Base-by-base conservation (phyloP, 495 filamentous ascomycete species). In the Aspergillus indologenus region DNA sequence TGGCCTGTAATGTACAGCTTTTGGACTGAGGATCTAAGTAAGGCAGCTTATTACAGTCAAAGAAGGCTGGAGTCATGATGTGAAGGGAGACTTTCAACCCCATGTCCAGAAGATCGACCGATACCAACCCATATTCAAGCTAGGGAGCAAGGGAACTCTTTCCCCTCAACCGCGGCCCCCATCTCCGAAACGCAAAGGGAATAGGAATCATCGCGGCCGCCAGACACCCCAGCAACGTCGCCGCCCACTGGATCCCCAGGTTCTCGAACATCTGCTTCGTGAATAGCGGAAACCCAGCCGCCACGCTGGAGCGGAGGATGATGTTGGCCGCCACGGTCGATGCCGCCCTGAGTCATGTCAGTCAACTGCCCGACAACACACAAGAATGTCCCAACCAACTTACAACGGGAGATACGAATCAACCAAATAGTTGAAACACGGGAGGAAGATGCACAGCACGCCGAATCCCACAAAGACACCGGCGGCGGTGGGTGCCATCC, bases 281-380 rank as follows among this genome's bases (percentile, higher is more conserved):
- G 69, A 92, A 94, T 8, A 94, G 81, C 3, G 90, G 90, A 73
- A 92, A 92, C 1, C 79, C 85, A 5, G 87, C 85, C 26, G 85
- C 89, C 51, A 81, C 83, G 6, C 87, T 70, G 5, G 86, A 90
- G 12, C 90, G 86, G 8, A 91, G 75, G 72, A 92, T 89, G 2
- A 89, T 92, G 71, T 93, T 92, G 21, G 85, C 90, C 12, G 90
- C 90, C 50, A 92, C 88, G 40, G 89, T 88, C 1, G 88, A 90
- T 47, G 89, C 88, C 14, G 87, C 89, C 61, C 76, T 24, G 21
- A 49, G 12, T 48, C 23, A 40, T 34, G 21, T 3, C n/a, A 26
- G 17, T 22, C 19, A n/a, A 15, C n/a, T 40, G 4, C n/a, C 12
- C n/a, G n/a, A 21, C 15, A 5, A 18, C 21, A 5, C 48, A 29